phyloP scores from a whole-genome alignment of 768 basidiomycete genomes.

The Cystofilobasidium ferigula region DNA sequence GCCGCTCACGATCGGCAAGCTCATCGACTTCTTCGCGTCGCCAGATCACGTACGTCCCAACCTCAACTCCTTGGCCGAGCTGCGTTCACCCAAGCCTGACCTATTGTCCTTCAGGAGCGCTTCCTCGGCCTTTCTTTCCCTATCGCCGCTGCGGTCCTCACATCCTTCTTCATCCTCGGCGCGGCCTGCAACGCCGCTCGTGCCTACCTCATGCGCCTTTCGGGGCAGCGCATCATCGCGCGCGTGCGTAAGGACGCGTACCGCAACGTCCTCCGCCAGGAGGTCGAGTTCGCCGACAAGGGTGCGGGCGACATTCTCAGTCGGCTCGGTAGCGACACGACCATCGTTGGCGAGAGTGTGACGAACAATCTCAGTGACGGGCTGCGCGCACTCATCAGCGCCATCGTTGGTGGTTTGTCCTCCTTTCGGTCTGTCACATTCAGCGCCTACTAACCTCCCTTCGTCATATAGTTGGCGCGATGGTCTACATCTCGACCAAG shows the following conservation, averaged over 20 bases:
- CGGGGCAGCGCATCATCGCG: conserved; percentile 85
- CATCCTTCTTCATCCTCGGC: conserved; percentile 72
- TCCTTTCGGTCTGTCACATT: not conserved
- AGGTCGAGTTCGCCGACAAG: conserved; percentile 83
- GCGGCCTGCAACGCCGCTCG: conserved; percentile 70
- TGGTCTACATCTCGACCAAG: conserved; percentile 72
- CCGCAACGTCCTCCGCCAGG: conserved; percentile 69
- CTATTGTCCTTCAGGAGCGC: conserved; percentile 38
- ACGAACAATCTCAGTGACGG: conserved; percentile 46
- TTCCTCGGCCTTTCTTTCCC: conserved; percentile 69
- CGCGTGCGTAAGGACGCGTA: conserved; percentile 65
- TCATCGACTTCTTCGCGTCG: conserved; percentile 82
- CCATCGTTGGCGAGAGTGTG: conserved; percentile 65
- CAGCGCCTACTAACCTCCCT: not conserved
- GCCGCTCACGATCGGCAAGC: conserved; percentile 80
- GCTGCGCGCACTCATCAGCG: conserved; percentile 72
- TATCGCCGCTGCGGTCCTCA: conserved; percentile 62
- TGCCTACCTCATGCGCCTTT: conserved; percentile 57
- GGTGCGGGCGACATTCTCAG: conserved; percentile 91
- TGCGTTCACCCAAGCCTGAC: not conserved
- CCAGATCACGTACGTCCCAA: conserved; percentile 51
- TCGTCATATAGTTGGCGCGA: conserved; percentile 60
- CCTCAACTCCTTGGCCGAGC: not conserved
- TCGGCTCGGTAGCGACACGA: conserved; percentile 78
- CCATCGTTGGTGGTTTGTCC: conserved; percentile 45